Evolutionary conservation across 2,329 filamentous ascomycete genomes (phyloP).

Genomic region (Neofusicoccum sp.): DNA sequence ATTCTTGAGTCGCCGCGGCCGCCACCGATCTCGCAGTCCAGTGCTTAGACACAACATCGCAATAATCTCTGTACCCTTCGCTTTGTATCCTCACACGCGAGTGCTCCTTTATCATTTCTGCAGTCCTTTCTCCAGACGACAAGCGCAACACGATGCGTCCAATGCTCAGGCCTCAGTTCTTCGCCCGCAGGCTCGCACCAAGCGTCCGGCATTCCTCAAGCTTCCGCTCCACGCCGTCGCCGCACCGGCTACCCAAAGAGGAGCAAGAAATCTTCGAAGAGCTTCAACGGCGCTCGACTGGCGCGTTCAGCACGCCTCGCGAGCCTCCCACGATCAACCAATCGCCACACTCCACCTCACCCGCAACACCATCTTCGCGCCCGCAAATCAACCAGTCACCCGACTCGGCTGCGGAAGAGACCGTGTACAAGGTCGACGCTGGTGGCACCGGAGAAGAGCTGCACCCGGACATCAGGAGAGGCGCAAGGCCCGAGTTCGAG

Average conservation of each 20-base stretch:
- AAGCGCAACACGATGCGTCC: not conserved
- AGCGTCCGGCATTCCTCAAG: conserved; percentile 9
- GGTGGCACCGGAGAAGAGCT: conserved; percentile 65
- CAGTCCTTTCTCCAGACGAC: not conserved
- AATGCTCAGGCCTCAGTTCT: conserved; percentile 2
- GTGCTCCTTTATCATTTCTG: too few species aligned
- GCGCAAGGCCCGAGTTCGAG: conserved; percentile 87
- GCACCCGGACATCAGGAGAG: conserved; percentile 72
- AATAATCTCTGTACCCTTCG: not conserved
- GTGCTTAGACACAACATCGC: not conserved
- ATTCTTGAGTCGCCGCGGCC: not conserved
- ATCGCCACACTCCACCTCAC: conserved; percentile 33
- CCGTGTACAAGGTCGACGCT: conserved; percentile 50
- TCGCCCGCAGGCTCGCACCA: conserved; percentile 1
- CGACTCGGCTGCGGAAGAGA: conserved; percentile 30
- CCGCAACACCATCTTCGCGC: conserved; percentile 24
- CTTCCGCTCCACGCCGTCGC: conserved; percentile 61
- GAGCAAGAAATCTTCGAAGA: conserved; percentile 90
- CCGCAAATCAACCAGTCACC: conserved; percentile 40
- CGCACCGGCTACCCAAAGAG: conserved; percentile 82
- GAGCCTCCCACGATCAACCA: conserved; percentile 42
- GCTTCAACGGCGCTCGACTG: conserved; percentile 77
- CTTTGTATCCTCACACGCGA: too few species aligned
- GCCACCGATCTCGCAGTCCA: conserved; percentile 14
- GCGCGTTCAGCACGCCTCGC: conserved; percentile 71